Evolutionary conservation across 495 filamentous ascomycete species (phyloP), one percentile per base, ranked within the genome.

Genomic region (Aspergillus kassunensis): DNA sequence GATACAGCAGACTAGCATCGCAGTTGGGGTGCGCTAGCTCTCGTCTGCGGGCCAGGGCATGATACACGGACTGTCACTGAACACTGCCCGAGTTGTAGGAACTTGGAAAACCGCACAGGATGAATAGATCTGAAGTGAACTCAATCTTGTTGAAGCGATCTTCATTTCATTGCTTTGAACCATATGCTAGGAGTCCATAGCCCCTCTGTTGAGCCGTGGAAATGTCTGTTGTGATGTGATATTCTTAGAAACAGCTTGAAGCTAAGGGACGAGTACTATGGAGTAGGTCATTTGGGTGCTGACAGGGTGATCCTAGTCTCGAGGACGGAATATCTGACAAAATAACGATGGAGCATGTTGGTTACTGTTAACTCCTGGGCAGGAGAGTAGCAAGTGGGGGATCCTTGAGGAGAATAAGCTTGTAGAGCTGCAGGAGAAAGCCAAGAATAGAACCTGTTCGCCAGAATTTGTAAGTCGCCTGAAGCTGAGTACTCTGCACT

Each of bases 281-380:
- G n/a, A n/a, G 20, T 25, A 15, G 12, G 34, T 18, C 9, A 44
- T 44, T 51, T 51, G 49, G 49, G 49, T 51, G 49, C 49, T 51
- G 49, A 51, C 49, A 44, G 34, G 34, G 49, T 6, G 31, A 36
- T 23, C 27, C 49, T 9, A 19, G 39, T 12, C 20, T 15, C 8
- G 10, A 19, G 11, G 21, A 43, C 3, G 23, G n/a, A n/a, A n/a
- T n/a, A n/a, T n/a, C n/a, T n/a, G n/a, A n/a, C n/a, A n/a, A n/a
- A n/a, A n/a, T n/a, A n/a, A n/a, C n/a, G n/a, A n/a, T n/a, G n/a
- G n/a, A n/a, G n/a, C n/a, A n/a, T n/a, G n/a, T n/a, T n/a, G n/a
- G n/a, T n/a, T n/a, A n/a, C n/a, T n/a, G n/a, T n/a, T n/a, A n/a
- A n/a, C n/a, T n/a, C n/a, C n/a, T n/a, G n/a, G n/a, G 30, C 30